Evolutionary conservation across 2,329 filamentous ascomycete genomes (phyloP).

Genomic region (Periglandula ipomoeae): DNA sequence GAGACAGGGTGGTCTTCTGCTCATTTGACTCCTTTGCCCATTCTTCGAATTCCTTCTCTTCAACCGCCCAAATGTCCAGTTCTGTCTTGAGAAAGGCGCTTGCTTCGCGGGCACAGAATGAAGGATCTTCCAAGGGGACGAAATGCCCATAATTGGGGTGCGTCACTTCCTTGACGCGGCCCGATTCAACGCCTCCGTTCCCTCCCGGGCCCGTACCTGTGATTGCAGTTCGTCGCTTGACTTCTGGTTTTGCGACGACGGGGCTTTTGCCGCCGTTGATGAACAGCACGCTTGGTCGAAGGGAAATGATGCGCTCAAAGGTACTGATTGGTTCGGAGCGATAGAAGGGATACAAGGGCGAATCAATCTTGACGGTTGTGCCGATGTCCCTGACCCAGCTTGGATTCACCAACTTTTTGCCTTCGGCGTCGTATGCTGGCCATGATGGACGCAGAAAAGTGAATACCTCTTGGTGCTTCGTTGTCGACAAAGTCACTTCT

Average conservation of each 20-base stretch:
- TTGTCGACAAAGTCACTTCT: conserved; percentile 65
- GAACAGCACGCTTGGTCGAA: conserved; percentile 60
- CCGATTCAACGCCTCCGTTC: conserved; percentile 53
- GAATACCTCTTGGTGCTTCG: conserved; percentile 73
- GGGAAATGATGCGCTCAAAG: conserved; percentile 44
- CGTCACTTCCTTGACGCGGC: conserved; percentile 56
- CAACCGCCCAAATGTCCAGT: conserved; percentile 44
- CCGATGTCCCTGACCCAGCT: conserved; percentile 37
- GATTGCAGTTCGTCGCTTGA: conserved; percentile 49
- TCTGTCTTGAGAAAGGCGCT: conserved; percentile 49
- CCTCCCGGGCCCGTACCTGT: conserved; percentile 61
- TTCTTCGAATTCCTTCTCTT: conserved; percentile 46
- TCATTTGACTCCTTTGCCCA: conserved; percentile 40
- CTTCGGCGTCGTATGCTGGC: conserved; percentile 30
- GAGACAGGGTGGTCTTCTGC: conserved; percentile 43
- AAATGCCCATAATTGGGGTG: conserved; percentile 65
- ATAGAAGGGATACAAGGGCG: conserved; percentile 50
- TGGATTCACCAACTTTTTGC: conserved; percentile 29
- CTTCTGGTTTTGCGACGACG: conserved; percentile 41
- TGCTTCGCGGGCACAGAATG: conserved; percentile 52
- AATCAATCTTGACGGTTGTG: conserved; percentile 24
- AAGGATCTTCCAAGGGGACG: conserved; percentile 72
- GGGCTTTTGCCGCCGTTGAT: conserved; percentile 55
- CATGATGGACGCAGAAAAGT: conserved; percentile 60
- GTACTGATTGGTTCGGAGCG: conserved; percentile 52